Base-by-base conservation (phyloP, 2,329 filamentous ascomycete genomes). In the Alternaria sp. region DNA sequence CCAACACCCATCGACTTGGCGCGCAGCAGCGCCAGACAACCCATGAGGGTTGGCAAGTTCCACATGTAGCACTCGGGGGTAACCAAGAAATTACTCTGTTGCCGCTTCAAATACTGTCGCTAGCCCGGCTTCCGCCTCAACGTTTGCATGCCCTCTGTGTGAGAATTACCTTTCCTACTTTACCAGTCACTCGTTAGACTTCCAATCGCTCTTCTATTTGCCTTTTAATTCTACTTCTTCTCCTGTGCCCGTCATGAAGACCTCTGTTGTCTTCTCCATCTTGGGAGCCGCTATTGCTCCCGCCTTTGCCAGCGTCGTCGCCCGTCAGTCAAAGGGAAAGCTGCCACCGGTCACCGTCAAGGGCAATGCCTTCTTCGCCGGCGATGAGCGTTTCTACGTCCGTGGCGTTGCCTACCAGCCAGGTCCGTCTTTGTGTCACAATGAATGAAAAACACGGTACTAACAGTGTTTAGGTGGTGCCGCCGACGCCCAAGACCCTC, bases 361-460 rank as follows among this genome's bases (percentile, higher is more conserved):
- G 77, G 87, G 88, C 73, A 89, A 90, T 78, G 85, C 88, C 60
- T 90, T 90, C 81, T 90, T 87, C 76, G 83, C 86, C 64, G 88
- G 87, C 49, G 71, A 86, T 60, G 75, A 87, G 28, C 86, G 89
- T 66, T 88, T 88, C 79, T 88, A 87, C 76, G 81, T 88, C 61
- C 84, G 85, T 63, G 86, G 87, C 75, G 82, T 88, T 67, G 90
- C 91, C 79, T 90, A 90, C 78, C 88, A 90, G 79, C 88, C 87
- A 61, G 85, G 87, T 79, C 86, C n/a, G 73, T 71, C 17, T 26
- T 40, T 12, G 11, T 15, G 12, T 26, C 5, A 21, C 84, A 84
- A 19, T 85, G 83, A 86, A 40, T 5, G 21, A 7, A 23, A 30
- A 23, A 32, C 3, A n/a, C 21, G 23, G 30, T 55, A 60, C 63